Evolutionary conservation across 2,329 filamentous ascomycete species (phyloP).

Genomic region (Trichothecium sympodiale): DNA sequence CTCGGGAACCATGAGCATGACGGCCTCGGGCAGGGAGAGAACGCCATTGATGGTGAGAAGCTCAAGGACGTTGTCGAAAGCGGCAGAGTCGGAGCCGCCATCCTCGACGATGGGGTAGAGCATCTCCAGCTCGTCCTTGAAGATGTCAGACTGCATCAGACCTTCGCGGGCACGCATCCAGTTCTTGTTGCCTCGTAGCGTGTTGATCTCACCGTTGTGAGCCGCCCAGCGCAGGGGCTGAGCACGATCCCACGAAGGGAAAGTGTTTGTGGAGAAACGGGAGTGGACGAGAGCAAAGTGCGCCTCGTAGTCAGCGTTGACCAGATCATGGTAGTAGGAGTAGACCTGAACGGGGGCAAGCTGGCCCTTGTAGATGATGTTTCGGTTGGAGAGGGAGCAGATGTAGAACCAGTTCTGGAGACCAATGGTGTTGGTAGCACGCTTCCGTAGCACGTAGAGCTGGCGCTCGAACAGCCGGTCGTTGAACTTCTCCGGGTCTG

Average conservation of each 20-base stretch:
- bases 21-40: conserved; percentile 84
- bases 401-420: conserved; percentile 99
- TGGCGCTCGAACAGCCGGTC: conserved; percentile 82
- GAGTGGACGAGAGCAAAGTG: conserved; percentile 97
- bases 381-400: conserved; percentile 92
- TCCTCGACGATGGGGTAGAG: conserved; percentile 95
- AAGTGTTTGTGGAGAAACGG: conserved; percentile 96
- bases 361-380: conserved; percentile 98
- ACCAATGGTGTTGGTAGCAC: conserved; percentile 86
- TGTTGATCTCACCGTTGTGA: conserved; percentile 98
- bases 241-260: conserved; percentile 95
- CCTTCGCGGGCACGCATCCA: conserved; percentile 98
- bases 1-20: conserved; percentile 98
- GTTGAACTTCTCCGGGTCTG: conserved; percentile 72
- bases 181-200: conserved; percentile 94
- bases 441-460: conserved; percentile 89
- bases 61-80: conserved; percentile 94
- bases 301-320: conserved; percentile 93
- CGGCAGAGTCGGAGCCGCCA: conserved; percentile 90
- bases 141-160: conserved; percentile 84
- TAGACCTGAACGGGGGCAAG: conserved; percentile 91
- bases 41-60: conserved; percentile 92
- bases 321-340: conserved; percentile 93
- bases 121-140: conserved; percentile 80
- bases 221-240: conserved; percentile 94